Conservation (phyloP, 2,329 filamentous ascomycete genomes). For the Microcyclosporella mali region DNA sequence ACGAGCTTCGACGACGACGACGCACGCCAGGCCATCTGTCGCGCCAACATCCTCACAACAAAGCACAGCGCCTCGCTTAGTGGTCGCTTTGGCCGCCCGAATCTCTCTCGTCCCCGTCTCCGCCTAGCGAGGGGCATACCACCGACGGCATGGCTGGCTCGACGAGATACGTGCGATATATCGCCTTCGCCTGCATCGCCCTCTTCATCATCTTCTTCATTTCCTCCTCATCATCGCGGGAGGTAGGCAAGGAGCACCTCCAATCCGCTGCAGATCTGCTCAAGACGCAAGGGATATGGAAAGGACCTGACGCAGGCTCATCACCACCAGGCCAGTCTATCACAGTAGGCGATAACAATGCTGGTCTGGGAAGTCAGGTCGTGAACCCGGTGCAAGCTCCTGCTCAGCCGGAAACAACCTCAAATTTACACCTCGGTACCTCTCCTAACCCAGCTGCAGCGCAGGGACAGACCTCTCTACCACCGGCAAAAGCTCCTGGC, state of each 20-base stretch:
- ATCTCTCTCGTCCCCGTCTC: neutral
- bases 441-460: slow-evolving; percentile 29
- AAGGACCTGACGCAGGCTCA: slow-evolving; percentile 12
- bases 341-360: slow-evolving; percentile 13
- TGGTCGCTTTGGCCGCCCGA: neutral
- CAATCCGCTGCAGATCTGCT: slow-evolving; percentile 32
- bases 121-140: neutral
- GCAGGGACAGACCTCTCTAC: slow-evolving; percentile 27
- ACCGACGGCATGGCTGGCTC: slow-evolving; percentile 55
- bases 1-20: neutral
- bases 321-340: slow-evolving; percentile 4
- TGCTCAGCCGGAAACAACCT: slow-evolving; percentile 1
- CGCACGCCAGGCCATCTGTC: neutral
- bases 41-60: neutral
- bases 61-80: neutral
- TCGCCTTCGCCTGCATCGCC: slow-evolving; percentile 79
- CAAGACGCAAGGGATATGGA: slow-evolving; percentile 30
- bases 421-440: slow-evolving; percentile 13
- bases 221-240: slow-evolving; percentile 52
- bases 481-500: slow-evolving; percentile 48
- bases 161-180: slow-evolving; percentile 63
- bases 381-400: slow-evolving; percentile 12
- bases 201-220: slow-evolving; percentile 77
- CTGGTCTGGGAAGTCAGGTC: slow-evolving; percentile 7
- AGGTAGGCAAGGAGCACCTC: slow-evolving; percentile 30